A percentile compares a stretch with the other conserved stretches of the same genome.
phyloP scores from a whole-genome alignment of 371 early-diverging fungal species.

The Furculomyces boomerangus region DNA sequence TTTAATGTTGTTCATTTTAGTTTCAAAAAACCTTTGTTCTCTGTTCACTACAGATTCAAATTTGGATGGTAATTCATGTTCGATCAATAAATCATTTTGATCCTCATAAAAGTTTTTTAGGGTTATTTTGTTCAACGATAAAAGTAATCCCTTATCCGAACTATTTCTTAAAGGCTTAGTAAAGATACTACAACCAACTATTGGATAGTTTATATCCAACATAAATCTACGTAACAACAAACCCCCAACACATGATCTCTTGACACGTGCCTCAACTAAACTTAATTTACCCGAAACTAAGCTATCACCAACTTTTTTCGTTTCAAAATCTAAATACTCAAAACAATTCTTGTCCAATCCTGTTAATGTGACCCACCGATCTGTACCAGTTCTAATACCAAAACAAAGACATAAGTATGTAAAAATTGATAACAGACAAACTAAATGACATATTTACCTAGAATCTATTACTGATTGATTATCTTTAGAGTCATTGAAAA shows the following conservation, averaged over 20 bases:
- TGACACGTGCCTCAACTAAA: conserved; percentile 6
- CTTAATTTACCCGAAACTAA: conserved; percentile 10
- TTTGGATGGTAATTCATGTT: conserved; percentile 13
- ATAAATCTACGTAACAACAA: conserved; percentile 16
- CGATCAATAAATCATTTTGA: conserved; percentile 29
- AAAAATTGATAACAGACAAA: too few relatives aligned
- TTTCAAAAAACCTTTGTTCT: conserved; percentile 35
- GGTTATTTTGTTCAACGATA: conserved; percentile 25
- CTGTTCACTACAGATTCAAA: conserved; percentile 18
- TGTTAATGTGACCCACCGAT: conserved; percentile 1
- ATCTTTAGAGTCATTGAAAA: too few relatives aligned
- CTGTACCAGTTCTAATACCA: background rate
- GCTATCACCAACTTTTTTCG: conserved; percentile 2
- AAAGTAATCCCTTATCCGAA: conserved; percentile 39
- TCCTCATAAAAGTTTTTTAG: conserved; percentile 30
- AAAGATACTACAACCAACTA: conserved; percentile 42
- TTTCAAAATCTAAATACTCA: background rate
- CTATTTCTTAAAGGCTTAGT: conserved; percentile 34
- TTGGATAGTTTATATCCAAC: conserved; percentile 24
- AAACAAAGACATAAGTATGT: conserved; percentile 4
- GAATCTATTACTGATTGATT: too few relatives aligned
- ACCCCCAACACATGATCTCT: conserved; percentile 4
- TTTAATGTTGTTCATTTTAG: conserved; percentile 26
- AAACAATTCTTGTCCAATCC: conserved; percentile 4
- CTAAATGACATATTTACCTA: too few relatives aligned